Base-by-base conservation (phyloP, 192 early-diverging fungal genomes). In the Coemansia sp. region DNA sequence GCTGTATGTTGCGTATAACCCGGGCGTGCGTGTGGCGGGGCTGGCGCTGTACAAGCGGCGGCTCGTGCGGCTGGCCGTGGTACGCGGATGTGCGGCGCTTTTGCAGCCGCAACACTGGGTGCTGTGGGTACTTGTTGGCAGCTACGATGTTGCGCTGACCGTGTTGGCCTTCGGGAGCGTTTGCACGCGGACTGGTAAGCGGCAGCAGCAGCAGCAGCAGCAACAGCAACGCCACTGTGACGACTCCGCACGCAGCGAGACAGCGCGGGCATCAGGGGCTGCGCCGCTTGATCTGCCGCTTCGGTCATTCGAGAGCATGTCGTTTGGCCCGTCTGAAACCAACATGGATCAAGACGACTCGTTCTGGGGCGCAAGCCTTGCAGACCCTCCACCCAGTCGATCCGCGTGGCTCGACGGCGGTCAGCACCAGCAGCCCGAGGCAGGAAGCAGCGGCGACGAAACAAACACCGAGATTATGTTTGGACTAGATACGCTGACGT, bases 281-380 rank as follows among this genome's bases (percentile, higher is more conserved):
- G 24, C 3, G 14, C 9, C 21, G 9, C 33, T 11, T 21, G 35
- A 59, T 21, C 18, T 18, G 1, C 62, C 79, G 26, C 45, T 76
- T 6, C 41, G 60, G 12, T 73, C 79, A 65, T 66, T 81, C 23
- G 26, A 62, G 35, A 49, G 64, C 15, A 61, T 81, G 57, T 76
- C 79, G 43, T 76, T 81, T 69, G 68, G 71, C 14, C 52, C 64
- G 36, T 81, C 79, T 1, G 73, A 75, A 26, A n/a, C 61, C 16
- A 81, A 81, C 36, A 62, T 56, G 46, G 79, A 81, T 53, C 79
- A 81, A 34, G 68, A 81, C 52, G 79, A 81, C 62, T 58, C 46
- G 20, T 20, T 70, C 23, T 35, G 61, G 24, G 71, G 62, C 4
- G 38, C 75, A 4, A 62, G 39, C 2, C 35, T 35, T 6, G 53